phyloP scores from a whole-genome alignment of 352 stramenopile species.

The Pythium aquatile region DNA sequence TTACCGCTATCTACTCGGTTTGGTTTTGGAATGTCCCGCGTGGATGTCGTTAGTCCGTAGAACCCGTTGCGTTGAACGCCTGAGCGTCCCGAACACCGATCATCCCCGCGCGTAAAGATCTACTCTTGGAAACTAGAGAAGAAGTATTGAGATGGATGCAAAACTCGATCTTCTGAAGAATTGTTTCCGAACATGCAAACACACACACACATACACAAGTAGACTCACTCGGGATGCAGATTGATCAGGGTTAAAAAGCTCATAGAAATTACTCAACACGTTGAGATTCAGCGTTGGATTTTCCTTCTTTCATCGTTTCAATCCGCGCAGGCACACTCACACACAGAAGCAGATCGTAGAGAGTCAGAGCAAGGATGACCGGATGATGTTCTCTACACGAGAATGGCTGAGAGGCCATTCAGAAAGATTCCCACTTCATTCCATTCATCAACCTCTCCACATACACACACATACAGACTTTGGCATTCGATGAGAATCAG shows the following conservation, averaged over 20 bases:
- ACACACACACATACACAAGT: constrained; percentile 16
- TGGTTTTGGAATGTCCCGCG: constrained; percentile 18
- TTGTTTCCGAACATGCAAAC: constrained; percentile 21
- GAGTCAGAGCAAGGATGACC: constrained; percentile 84
- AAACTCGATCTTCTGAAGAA: constrained; percentile 38
- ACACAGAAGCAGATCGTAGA: constrained; percentile 8
- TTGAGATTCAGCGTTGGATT: constrained; percentile 85
- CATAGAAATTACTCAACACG: constrained; percentile 67
- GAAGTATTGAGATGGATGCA: constrained; percentile 31
- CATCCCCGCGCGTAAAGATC: constrained; percentile 13
- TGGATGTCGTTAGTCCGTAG: constrained; percentile 29
- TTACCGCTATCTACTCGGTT: background rate
- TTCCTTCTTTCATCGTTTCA: constrained; percentile 71
- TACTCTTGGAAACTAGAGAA: constrained; percentile 36
- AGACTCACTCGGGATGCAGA: constrained; percentile 11
- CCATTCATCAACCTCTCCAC: constrained; percentile 69
- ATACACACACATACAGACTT: constrained; percentile 8
- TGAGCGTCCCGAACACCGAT: constrained; percentile 18
- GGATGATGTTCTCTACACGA: constrained; percentile 50
- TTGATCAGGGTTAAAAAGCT: constrained; percentile 88
- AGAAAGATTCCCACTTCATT: constrained; percentile 84
- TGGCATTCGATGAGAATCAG: constrained; percentile 51
- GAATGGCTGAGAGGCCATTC: constrained; percentile 38
- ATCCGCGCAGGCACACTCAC: constrained; percentile 27
- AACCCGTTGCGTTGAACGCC: constrained; percentile 23